phyloP scores from a whole-genome alignment of 75 land plant genomes.

The Pseudotsuga menziesii region DNA sequence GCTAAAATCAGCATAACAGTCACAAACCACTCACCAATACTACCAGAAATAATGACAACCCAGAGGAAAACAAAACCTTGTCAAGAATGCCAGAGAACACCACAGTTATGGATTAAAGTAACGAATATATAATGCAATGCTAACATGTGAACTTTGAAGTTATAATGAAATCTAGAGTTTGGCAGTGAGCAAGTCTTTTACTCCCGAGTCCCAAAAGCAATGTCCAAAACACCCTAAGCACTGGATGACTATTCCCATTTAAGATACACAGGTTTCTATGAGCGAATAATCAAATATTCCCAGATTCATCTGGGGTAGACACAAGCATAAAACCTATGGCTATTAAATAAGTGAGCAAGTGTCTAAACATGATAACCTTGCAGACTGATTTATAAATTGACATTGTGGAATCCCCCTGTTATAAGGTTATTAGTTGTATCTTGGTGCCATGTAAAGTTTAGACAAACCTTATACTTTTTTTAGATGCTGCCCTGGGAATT shows the following conservation, averaged over 20 bases:
- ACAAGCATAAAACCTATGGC: background rate
- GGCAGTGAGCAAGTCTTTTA: too few relatives aligned
- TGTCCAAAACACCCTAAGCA: background rate
- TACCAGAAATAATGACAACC: too few relatives aligned
- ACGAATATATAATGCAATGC: too few relatives aligned
- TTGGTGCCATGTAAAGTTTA: background rate
- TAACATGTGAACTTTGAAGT: too few relatives aligned
- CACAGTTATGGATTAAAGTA: too few relatives aligned
- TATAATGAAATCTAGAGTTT: too few relatives aligned
- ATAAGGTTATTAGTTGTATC: background rate
- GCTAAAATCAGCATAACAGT: too few relatives aligned
- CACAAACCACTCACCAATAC: too few relatives aligned
- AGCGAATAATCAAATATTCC: background rate
- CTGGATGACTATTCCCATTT: background rate
- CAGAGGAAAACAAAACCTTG: too few relatives aligned
- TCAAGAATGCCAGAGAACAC: too few relatives aligned
- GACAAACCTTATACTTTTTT: background rate
- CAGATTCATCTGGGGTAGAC: background rate
- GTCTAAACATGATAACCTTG: background rate
- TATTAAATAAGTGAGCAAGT: background rate
- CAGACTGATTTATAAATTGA: background rate
- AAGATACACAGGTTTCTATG: background rate
- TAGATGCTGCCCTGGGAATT: too few relatives aligned
- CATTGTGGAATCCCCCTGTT: too few relatives aligned
- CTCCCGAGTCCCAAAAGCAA: background rate